Percentiles rank a stretch among this genome's conserved stretches.
Evolutionary conservation across 108 stramenopile genomes (phyloP).

Genomic region (Mayamaea pseudoterrestris): DNA sequence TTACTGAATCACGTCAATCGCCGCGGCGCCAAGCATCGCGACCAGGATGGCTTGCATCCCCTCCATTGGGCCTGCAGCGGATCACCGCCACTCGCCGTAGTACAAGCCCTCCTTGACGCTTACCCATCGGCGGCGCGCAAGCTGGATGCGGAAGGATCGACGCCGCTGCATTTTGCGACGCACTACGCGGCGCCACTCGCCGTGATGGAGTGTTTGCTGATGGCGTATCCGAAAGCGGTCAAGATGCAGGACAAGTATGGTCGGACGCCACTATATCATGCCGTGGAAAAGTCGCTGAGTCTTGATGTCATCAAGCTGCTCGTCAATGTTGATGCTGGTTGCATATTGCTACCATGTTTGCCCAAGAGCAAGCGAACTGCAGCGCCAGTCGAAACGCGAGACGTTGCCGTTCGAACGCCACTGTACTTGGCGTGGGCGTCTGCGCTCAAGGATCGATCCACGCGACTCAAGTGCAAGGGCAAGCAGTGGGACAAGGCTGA

Average conservation of each 20-base stretch:
- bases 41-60: conserved; percentile 12
- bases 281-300: conserved; percentile 3
- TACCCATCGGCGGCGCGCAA: conserved; percentile 7
- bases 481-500: conserved; percentile 11
- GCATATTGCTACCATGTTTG: neutral
- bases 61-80: conserved; percentile 12
- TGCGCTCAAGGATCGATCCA: neutral
- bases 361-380: neutral
- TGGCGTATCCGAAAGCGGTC: conserved; percentile 8
- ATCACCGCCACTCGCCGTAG: conserved; percentile 3
- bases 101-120: conserved; percentile 10
- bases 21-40: conserved; percentile 5
- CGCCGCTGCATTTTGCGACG: conserved; percentile 10
- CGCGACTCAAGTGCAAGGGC: neutral
- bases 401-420: conserved; percentile 2
- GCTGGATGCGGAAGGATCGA: conserved; percentile 14
- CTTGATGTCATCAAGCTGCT: conserved; percentile 2
- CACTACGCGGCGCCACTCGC: conserved; percentile 3
- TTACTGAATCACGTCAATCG: conserved; percentile 1
- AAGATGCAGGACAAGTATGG: conserved; percentile 10
- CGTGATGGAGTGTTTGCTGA: conserved; percentile 6
- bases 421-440: conserved; percentile 8
- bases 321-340: conserved; percentile 1
- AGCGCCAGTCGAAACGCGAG: neutral
- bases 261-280: conserved; percentile 10